A percentile compares a stretch with the other conserved stretches of the same genome.
These are phyloP conservation scores for Cynanchum wilfordii DNA, from an alignment of 257 asterid genomes.

Conservation along the genomic window DNA sequence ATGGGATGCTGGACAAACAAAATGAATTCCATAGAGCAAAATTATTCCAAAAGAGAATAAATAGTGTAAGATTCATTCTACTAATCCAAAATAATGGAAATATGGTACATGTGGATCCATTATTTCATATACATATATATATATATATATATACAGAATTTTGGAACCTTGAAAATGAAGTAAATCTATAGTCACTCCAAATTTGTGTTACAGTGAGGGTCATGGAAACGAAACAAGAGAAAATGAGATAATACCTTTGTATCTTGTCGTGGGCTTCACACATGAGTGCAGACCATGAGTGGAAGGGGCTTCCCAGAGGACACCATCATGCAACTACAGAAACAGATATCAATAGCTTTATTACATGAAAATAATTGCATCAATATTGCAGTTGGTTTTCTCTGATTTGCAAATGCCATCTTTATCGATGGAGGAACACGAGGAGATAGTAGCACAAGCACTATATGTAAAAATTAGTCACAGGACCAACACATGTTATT, in stretches of 20 bases:
- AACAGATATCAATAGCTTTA: slow-evolving; percentile 22
- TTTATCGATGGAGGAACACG: not conserved
- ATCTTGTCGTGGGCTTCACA: slow-evolving; percentile 58
- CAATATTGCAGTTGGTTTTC: not conserved
- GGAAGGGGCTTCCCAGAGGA: slow-evolving; percentile 61
- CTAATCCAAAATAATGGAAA: not conserved
- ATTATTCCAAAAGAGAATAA: slow-evolving; percentile 7
- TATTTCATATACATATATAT: no score
- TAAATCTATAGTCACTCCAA: not conserved
- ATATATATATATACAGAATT: not conserved
- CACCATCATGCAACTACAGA: slow-evolving; percentile 44
- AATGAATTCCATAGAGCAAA: slow-evolving; percentile 3
- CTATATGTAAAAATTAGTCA: not conserved
- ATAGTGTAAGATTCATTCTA: not conserved
- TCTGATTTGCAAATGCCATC: not conserved
- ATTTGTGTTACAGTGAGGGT: not conserved
- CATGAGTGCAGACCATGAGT: slow-evolving; percentile 59
- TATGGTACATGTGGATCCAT: not conserved
- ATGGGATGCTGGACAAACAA: slow-evolving; percentile 42
- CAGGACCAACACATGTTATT: not conserved
- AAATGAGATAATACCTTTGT: slow-evolving; percentile 46
- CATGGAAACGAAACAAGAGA: not conserved
- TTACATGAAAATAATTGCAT: slow-evolving; percentile 5
- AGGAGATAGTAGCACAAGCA: not conserved
- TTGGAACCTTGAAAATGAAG: not conserved